Conservation (phyloP, 768 basidiomycete species). For the Tephrocybe sp. region DNA sequence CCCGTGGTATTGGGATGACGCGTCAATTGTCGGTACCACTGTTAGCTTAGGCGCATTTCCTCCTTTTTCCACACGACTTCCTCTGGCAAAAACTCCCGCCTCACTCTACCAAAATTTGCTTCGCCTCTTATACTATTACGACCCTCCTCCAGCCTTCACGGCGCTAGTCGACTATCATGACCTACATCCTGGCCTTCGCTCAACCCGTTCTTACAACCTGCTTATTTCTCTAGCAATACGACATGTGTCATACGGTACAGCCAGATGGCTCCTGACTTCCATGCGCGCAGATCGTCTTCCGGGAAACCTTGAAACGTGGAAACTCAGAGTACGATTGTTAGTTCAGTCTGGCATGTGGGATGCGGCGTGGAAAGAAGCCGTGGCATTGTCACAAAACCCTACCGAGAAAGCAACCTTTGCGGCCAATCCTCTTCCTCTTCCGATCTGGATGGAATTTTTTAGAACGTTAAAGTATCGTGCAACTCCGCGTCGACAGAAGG, state of each 20-base stretch:
- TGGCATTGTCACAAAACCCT: slow-evolving; percentile 16
- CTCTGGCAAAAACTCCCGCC: slow-evolving; percentile 25
- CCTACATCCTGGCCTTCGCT: slow-evolving; percentile 31
- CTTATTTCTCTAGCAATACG: slow-evolving; percentile 49
- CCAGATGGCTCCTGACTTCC: slow-evolving; percentile 37
- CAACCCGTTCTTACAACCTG: slow-evolving; percentile 43
- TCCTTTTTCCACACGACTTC: slow-evolving; percentile 15
- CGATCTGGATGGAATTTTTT: slow-evolving; percentile 41
- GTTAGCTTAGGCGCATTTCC: not conserved
- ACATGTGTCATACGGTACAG: slow-evolving; percentile 44
- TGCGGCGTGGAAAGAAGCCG: slow-evolving; percentile 49
- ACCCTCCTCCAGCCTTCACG: slow-evolving; percentile 28
- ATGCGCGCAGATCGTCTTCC: slow-evolving; percentile 44
- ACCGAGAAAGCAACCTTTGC: slow-evolving; percentile 4
- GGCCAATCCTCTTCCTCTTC: slow-evolving; percentile 18
- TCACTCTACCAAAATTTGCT: slow-evolving; percentile 43
- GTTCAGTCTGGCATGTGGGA: slow-evolving; percentile 56
- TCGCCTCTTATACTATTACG: slow-evolving; percentile 29
- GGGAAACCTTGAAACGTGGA: slow-evolving; percentile 52
- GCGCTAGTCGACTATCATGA: slow-evolving; percentile 50
- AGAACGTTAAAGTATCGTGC: slow-evolving; percentile 37
- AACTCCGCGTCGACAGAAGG: slow-evolving; percentile 15
- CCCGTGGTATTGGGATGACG: slow-evolving; percentile 11
- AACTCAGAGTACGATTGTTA: slow-evolving; percentile 54
- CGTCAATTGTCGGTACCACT: slow-evolving; percentile 10